Percentiles rank a stretch among this genome's conserved stretches.
These are phyloP conservation scores for Globisporangium heterothallicum DNA, from an alignment of 352 stramenopile species.

Conservation along the genomic window DNA sequence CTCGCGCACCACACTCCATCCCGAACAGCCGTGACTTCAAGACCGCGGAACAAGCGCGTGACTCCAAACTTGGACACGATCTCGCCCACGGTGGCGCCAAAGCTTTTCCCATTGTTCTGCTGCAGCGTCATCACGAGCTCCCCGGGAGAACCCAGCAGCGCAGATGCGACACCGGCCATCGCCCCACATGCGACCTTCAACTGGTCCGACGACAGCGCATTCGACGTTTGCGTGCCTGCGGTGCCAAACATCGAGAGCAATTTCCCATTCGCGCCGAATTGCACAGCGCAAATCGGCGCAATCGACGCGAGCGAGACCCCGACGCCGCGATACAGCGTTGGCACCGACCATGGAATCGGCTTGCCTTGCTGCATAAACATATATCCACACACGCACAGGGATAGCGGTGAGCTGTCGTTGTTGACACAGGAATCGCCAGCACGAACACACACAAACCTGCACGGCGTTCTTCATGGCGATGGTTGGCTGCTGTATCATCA, in stretches of 20 bases:
- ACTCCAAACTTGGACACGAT: conserved; percentile 41
- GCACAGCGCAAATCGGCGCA: conserved; percentile 69
- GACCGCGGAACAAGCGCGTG: conserved; percentile 46
- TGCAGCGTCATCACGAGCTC: conserved; percentile 87
- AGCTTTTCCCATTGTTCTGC: conserved; percentile 74
- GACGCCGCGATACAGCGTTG: conserved; percentile 70
- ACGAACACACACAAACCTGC: conserved; percentile 25
- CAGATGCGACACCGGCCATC: conserved; percentile 54
- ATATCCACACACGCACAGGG: not conserved
- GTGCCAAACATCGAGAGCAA: conserved; percentile 33
- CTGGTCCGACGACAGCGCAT: conserved; percentile 25
- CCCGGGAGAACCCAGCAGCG: conserved; percentile 56
- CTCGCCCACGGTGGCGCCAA: conserved; percentile 53
- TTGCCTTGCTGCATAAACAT: conserved; percentile 67
- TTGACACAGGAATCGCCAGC: too few species aligned
- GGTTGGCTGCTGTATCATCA: conserved; percentile 78
- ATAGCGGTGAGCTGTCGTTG: too few species aligned
- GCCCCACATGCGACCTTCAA: conserved; percentile 61
- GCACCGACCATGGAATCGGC: conserved; percentile 54
- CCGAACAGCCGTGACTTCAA: conserved; percentile 55
- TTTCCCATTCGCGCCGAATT: conserved; percentile 76
- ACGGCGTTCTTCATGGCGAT: conserved; percentile 84
- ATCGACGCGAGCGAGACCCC: conserved; percentile 75
- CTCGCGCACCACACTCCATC: conserved; percentile 74
- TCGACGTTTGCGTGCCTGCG: conserved; percentile 1